A percentile compares a stretch with the other conserved stretches of the same genome.
Evolutionary conservation across 1,284 basidiomycete species (phyloP).

Genomic region (Melampsora larici-populina): DNA sequence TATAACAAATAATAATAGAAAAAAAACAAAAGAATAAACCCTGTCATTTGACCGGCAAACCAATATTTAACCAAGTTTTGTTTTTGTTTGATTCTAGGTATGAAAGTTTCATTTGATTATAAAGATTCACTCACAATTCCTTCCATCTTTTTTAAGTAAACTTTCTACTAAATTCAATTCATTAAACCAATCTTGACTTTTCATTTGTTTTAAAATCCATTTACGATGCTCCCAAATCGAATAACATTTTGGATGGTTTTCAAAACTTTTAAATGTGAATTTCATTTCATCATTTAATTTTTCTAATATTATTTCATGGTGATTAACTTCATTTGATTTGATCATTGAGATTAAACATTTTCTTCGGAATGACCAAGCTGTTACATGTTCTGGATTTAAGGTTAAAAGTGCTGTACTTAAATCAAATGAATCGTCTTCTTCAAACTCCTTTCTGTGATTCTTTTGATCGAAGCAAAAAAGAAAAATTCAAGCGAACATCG

Average conservation of each 20-base stretch:
- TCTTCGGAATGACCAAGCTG: slow-evolving; percentile 37
- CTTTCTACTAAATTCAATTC: slow-evolving; percentile 82
- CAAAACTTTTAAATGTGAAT: slow-evolving; percentile 73
- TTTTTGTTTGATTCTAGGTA: neutral
- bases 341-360: slow-evolving; percentile 13
- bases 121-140: slow-evolving; percentile 81
- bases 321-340: neutral
- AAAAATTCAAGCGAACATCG: too few species aligned
- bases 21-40: neutral
- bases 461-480: too few species aligned
- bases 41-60: too few species aligned
- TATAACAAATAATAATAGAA: too few species aligned
- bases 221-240: slow-evolving; percentile 94
- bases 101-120: too few species aligned
- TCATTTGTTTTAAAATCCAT: slow-evolving; percentile 81
- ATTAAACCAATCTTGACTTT: slow-evolving; percentile 72
- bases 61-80: neutral
- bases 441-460: slow-evolving; percentile 7
- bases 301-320: neutral
- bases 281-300: slow-evolving; percentile 65
- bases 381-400: slow-evolving; percentile 34
- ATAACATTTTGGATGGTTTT: slow-evolving; percentile 84
- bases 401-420: slow-evolving; percentile 25
- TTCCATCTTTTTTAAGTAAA: slow-evolving; percentile 78
- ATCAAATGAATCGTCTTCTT: slow-evolving; percentile 10